Evolutionary conservation across 306 rosid species (phyloP), one percentile per base, ranked within the genome.

Genomic region (Cyclanthera cordifolia): DNA sequence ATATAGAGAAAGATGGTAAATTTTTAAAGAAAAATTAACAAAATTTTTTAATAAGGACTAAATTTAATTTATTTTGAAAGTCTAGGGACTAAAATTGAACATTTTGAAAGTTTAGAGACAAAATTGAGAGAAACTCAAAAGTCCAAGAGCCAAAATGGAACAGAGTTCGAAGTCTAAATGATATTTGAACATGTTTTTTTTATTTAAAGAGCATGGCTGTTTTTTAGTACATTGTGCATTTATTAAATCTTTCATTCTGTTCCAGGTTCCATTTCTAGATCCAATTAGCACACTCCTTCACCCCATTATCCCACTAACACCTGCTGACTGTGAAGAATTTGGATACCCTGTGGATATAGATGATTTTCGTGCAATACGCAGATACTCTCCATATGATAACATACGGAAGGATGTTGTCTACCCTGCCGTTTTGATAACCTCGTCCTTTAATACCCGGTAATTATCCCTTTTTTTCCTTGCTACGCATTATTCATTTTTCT

Each of bases 181-280:
- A n/a, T n/a, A n/a, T n/a, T n/a, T n/a, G n/a, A n/a, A n/a, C n/a
- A n/a, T n/a, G n/a, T n/a, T n/a, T n/a, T n/a, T n/a, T n/a, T n/a
- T n/a, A n/a, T n/a, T 43, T 13, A 6, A 19, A 39, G 19, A 39
- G 69, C 13, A 11, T 41, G 69, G 17, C 10, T 20, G 20, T 5
- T 37, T 53, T 53, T 61, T 53, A 34, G 34, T 24, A 21, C 63
- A 32, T 23, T 57, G 41, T 28, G 16, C 27, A 1, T 69, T 55
- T 23, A 66, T 48, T 50, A 21, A 13, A 39, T n/a, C 58, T 67
- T 82, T 69, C 77, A 47, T 65, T 82, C 71, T 74, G 70, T 80
- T 75, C 60, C 79, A 90, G 99, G 94, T 88, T 76, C 95, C 99
- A 5, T 90, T 93, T 86, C 77, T 94, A 66, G 99, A 94, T 75